These are phyloP conservation scores for Aspergillus arachidicola DNA, from an alignment of 2,329 filamentous ascomycete species.

Conservation along the genomic window DNA sequence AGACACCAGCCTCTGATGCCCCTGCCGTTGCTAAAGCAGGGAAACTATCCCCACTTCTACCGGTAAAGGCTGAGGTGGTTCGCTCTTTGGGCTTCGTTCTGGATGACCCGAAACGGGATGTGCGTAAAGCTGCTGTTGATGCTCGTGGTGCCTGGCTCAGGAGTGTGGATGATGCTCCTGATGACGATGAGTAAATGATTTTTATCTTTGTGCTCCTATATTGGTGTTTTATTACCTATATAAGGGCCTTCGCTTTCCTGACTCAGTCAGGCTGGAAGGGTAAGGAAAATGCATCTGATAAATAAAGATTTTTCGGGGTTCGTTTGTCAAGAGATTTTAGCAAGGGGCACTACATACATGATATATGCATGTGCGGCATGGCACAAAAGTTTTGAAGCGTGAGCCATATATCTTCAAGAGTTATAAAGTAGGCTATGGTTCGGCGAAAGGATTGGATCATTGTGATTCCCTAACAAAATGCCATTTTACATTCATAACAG, in stretches of 20 bases:
- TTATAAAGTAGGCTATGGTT: not conserved
- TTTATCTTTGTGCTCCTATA: not conserved
- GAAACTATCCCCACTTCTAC: slow-evolving; percentile 52
- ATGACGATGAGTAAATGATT: slow-evolving; percentile 53
- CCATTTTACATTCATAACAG: not conserved
- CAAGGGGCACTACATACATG: not conserved
- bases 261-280: not conserved
- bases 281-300: not conserved
- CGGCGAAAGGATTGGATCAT: not conserved
- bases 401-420: not conserved
- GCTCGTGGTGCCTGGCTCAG: slow-evolving; percentile 63
- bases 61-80: slow-evolving; percentile 60
- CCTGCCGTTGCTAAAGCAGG: slow-evolving; percentile 28
- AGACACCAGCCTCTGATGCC: slow-evolving; percentile 25
- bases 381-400: not conserved
- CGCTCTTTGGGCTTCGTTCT: slow-evolving; percentile 57
- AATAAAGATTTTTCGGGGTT: not conserved
- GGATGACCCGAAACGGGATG: slow-evolving; percentile 65
- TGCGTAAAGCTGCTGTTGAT: slow-evolving; percentile 64
- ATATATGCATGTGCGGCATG: not conserved
- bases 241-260: slow-evolving; percentile 7
- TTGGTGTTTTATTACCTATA: not conserved
- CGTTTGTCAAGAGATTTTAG: not conserved
- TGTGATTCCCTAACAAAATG: not conserved
- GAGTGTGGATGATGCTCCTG: slow-evolving; percentile 59